Percentiles rank a stretch among this genome's conserved stretches.
Conservation (phyloP, 495 filamentous ascomycete species). For the Chlorociboria aeruginascens region DNA sequence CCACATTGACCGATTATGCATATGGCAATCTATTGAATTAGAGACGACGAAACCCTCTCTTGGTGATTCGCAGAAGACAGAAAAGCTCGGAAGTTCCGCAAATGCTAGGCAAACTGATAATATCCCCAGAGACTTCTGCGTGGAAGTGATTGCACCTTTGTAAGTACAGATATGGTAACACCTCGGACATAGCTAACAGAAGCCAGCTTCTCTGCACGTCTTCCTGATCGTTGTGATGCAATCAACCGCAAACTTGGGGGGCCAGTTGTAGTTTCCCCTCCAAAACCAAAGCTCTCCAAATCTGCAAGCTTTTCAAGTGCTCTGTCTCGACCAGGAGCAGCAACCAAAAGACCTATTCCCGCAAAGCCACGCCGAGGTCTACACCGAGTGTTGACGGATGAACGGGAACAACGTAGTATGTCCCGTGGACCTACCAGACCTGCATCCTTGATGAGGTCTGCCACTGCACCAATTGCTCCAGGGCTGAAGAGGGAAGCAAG, state of each 20-base stretch:
- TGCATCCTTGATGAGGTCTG: conserved; percentile 55
- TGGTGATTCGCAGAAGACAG: not conserved
- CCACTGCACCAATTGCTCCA: conserved; percentile 45
- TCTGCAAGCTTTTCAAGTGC: conserved; percentile 19
- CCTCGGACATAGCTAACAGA: conserved; percentile 16
- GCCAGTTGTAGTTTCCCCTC: conserved; percentile 50
- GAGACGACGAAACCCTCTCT: conserved; percentile 20
- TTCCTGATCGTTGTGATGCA: conserved; percentile 66
- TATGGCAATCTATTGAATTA: conserved; percentile 79
- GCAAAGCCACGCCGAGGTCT: conserved; percentile 46
- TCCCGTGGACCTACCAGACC: conserved; percentile 36
- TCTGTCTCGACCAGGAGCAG: conserved; percentile 40
- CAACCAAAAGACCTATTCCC: conserved; percentile 36
- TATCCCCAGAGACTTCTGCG: conserved; percentile 57
- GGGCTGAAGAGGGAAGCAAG: conserved; percentile 53
- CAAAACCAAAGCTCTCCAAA: conserved; percentile 36
- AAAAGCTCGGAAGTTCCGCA: not conserved
- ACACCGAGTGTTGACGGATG: conserved; percentile 62
- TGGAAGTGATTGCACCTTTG: conserved; percentile 91
- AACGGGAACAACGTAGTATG: conserved; percentile 28
- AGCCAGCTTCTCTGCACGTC: conserved; percentile 60
- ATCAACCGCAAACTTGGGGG: conserved; percentile 85
- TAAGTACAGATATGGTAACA: conserved; percentile 28
- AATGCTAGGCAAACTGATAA: conserved; percentile 16
- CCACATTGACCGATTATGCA: conserved; percentile 81